Evolutionary conservation across 805 yeast genomes (phyloP), one percentile per base, ranked within the genome.

Genomic region (Saccharomycopsis babjevae): DNA sequence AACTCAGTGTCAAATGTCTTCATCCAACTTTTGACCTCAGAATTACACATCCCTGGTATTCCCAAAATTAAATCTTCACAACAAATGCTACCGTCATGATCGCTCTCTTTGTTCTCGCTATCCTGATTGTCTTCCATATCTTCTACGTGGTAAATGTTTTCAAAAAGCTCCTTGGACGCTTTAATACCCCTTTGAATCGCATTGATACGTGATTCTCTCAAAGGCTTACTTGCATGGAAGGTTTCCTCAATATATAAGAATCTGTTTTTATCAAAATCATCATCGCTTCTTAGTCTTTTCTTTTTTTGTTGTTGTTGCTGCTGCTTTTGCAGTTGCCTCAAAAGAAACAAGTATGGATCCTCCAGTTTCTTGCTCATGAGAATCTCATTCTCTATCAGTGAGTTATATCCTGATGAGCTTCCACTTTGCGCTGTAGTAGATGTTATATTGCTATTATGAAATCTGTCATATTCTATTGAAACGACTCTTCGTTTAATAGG

Each of bases 271-370:
- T 46, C 52, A 11, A 20, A 6, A 46, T 46, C 52, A 22, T 13
- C 52, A 46, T 22, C 52, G n/a, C 52, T 22, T 25, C 28, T 46
- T 10, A 46, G 25, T 46, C 32, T 10, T 20, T 25, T 46, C 32
- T 46, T 46, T 46, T 22, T 46, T 25, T 34, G 38, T 13, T 46
- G 52, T 13, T 22, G 52, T 46, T 46, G 13, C 15, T 46, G 32
- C 32, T 46, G 52, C 28, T 22, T 46, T 16, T 46, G 52, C 52
- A 46, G 52, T 32, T 46, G 52, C 52, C 28, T 46, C 15, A 46
- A 46, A 46, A 46, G 52, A 28, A 46, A 46, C n/a, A 46, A n/a
- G n/a, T 46, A 46, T 15, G 50, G 58, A 40, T 46, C 58, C n/a
- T 32, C 46, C 50, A 32, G 25, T 22, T 56, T 56, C 28, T 32